Percentiles rank a stretch among this genome's conserved stretches.
These are phyloP conservation scores for Talinum fruticosum DNA, from an alignment of 148 eudicot genomes.

Conservation along the genomic window DNA sequence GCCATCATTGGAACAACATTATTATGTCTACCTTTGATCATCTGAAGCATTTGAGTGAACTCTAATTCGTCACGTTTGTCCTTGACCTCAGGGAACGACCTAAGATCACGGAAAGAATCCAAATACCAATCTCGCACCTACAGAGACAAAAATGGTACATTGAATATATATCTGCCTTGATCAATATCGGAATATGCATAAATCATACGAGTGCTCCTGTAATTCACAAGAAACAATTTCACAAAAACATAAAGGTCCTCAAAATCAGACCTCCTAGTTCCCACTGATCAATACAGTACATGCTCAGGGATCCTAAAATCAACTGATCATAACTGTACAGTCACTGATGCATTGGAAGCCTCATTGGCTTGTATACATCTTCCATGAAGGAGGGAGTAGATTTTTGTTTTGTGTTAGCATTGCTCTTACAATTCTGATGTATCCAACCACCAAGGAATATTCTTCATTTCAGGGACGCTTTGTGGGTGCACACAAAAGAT, in stretches of 20 bases:
- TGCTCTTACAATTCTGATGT: background rate
- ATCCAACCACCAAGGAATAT: too few relatives aligned
- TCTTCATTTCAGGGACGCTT: background rate
- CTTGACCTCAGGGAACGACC: conserved; percentile 73
- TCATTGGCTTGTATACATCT: background rate
- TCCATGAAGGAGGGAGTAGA: background rate
- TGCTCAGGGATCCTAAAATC: background rate
- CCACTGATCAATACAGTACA: background rate
- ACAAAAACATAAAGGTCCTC: background rate
- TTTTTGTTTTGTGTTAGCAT: background rate
- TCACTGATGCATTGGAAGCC: background rate
- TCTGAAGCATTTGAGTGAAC: conserved; percentile 82
- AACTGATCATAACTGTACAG: background rate
- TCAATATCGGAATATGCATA: background rate
- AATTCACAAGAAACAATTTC: background rate
- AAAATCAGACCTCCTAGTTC: background rate
- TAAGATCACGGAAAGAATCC: conserved; percentile 91
- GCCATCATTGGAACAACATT: conserved; percentile 98
- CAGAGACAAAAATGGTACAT: background rate
- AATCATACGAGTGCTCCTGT: background rate
- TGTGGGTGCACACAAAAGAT: background rate
- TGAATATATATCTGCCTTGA: background rate
- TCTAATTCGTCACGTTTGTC: conserved; percentile 64
- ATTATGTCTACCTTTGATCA: conserved; percentile 92
- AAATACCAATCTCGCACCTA: conserved; percentile 96